Conservation (phyloP, 2,329 filamentous ascomycete species). For the Trichoderma aggressivum region DNA sequence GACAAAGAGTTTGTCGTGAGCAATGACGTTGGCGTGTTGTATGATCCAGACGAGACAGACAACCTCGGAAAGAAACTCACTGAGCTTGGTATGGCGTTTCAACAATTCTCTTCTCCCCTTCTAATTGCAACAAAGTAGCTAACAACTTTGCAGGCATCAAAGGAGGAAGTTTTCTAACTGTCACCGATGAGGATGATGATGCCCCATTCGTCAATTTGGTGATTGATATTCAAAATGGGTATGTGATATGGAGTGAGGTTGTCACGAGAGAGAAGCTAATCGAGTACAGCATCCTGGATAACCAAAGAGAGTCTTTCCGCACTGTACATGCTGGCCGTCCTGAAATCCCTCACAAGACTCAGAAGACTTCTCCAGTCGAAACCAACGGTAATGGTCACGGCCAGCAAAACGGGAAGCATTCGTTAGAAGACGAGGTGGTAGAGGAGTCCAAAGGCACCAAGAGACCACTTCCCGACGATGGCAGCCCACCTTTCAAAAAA, state of each 20-base stretch:
- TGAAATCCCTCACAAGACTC: conserved; percentile 53
- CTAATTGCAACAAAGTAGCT: not conserved
- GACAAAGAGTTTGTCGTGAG: conserved; percentile 75
- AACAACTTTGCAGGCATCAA: conserved; percentile 54
- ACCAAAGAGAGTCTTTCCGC: conserved; percentile 54
- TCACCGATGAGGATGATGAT: conserved; percentile 79
- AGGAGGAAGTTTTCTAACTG: conserved; percentile 71
- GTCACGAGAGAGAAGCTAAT: conserved; percentile 26
- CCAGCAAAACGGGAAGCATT: conserved; percentile 42
- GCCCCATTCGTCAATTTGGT: conserved; percentile 76
- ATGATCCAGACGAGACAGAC: conserved; percentile 84
- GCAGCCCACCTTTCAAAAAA: conserved; percentile 47
- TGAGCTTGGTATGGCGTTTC: conserved; percentile 59
- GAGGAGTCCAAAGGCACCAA: conserved; percentile 41
- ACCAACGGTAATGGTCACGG: conserved; percentile 38
- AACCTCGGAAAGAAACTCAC: conserved; percentile 76
- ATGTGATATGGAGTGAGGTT: conserved; percentile 29
- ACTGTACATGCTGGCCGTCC: conserved; percentile 42
- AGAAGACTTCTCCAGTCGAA: conserved; percentile 36
- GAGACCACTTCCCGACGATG: conserved; percentile 44
- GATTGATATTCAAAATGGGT: conserved; percentile 64
- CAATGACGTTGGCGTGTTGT: conserved; percentile 73
- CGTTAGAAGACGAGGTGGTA: conserved; percentile 34
- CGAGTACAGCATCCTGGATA: conserved; percentile 38
- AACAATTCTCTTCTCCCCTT: not conserved